Evolutionary conservation across 306 rosid genomes (phyloP).

Genomic region (Vigna mungo): DNA sequence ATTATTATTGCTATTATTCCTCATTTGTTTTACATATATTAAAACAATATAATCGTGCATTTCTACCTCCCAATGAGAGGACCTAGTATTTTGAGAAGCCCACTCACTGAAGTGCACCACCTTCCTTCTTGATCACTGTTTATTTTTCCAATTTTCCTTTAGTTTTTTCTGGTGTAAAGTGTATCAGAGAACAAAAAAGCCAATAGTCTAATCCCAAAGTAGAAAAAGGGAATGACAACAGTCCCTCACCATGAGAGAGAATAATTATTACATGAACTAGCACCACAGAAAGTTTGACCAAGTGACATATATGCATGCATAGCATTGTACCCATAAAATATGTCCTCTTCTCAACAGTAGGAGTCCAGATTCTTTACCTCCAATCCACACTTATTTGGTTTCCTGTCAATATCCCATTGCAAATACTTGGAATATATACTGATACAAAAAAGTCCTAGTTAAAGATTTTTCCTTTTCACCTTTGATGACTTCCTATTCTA

Average conservation of each 20-base stretch:
- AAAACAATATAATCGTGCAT: not conserved
- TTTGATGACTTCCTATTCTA: not conserved
- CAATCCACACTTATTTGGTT: slow-evolving; percentile 28
- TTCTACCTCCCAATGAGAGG: slow-evolving; percentile 2
- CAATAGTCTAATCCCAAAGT: slow-evolving; percentile 6
- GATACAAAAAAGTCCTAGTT: slow-evolving; percentile 16
- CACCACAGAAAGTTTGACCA: slow-evolving; percentile 42
- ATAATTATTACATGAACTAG: slow-evolving; percentile 42
- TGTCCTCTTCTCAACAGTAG: slow-evolving; percentile 46
- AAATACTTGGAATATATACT: slow-evolving; percentile 30
- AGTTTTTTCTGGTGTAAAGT: slow-evolving; percentile 8
- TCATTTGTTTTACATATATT: not conserved
- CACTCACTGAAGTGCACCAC: slow-evolving; percentile 4
- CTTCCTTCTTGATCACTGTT: not conserved
- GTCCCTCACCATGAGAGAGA: slow-evolving; percentile 52
- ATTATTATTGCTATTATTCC: not conserved
- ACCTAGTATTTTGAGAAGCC: not conserved
- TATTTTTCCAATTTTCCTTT: not conserved
- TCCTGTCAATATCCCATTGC: slow-evolving; percentile 35
- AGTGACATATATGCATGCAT: slow-evolving; percentile 22
- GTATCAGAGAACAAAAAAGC: slow-evolving; percentile 3
- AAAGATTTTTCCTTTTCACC: slow-evolving; percentile 33
- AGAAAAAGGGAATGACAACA: slow-evolving; percentile 37
- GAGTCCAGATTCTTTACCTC: slow-evolving; percentile 39
- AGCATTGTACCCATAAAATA: slow-evolving; percentile 45